Conservation (phyloP, 768 basidiomycete species). For the Nevesoporus exiguus region DNA sequence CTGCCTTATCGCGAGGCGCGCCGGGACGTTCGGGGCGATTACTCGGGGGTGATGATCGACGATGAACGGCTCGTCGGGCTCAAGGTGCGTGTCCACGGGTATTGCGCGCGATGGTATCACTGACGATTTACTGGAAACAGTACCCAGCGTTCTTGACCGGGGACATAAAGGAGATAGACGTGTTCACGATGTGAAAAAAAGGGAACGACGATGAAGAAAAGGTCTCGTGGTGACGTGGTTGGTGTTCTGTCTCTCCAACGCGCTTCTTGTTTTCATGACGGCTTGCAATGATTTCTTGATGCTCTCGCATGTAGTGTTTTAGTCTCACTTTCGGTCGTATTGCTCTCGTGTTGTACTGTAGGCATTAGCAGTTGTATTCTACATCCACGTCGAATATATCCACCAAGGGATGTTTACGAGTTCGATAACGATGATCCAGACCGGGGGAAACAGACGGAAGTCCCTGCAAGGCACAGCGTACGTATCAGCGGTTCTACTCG, state of each 20-base stretch:
- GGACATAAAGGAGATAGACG: constrained; percentile 34
- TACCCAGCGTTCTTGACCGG: constrained; percentile 28
- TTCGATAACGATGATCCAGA: too few species aligned
- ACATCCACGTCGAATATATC: too few species aligned
- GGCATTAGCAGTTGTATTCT: not conserved
- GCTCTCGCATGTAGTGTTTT: too few species aligned
- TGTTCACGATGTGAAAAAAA: constrained; percentile 35
- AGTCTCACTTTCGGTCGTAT: not conserved
- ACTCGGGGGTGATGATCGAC: constrained; percentile 43
- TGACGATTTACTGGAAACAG: constrained; percentile 3
- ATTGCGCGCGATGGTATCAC: too few species aligned
- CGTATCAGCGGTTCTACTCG: too few species aligned
- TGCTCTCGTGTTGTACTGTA: not conserved
- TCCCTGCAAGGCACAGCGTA: too few species aligned
- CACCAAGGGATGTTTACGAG: too few species aligned
- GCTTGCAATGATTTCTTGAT: too few species aligned
- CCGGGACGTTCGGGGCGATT: constrained; percentile 24
- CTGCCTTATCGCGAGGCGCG: constrained; percentile 33
- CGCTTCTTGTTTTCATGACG: not conserved
- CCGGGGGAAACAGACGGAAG: too few species aligned
- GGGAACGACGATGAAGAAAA: too few species aligned
- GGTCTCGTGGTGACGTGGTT: too few species aligned
- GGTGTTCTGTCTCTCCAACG: too few species aligned
- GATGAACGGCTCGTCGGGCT: constrained; percentile 40
- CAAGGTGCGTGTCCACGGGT: constrained; percentile 29